These are phyloP conservation scores for Podaxis sp. DNA, from an alignment of 768 basidiomycete species.

Conservation along the genomic window DNA sequence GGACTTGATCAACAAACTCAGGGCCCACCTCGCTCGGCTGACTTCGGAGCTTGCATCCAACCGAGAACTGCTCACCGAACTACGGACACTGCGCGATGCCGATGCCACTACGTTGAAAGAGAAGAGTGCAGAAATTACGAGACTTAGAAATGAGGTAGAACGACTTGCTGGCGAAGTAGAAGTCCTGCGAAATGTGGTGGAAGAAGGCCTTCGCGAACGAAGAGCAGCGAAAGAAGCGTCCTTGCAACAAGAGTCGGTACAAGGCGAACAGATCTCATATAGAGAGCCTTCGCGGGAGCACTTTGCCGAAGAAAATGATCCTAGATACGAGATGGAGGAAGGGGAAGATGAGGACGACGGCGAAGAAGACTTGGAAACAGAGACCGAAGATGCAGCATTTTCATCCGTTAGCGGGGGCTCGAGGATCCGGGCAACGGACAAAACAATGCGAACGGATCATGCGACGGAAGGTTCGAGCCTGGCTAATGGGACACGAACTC, in stretches of 20 bases:
- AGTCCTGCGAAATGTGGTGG: slow-evolving; percentile 81
- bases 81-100: slow-evolving; percentile 59
- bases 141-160: slow-evolving; percentile 75
- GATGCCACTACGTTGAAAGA: slow-evolving; percentile 57
- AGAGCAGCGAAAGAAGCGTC: slow-evolving; percentile 48
- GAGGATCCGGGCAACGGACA: slow-evolving; percentile 27
- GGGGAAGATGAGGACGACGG: slow-evolving; percentile 25
- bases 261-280: slow-evolving; percentile 25
- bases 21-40: slow-evolving; percentile 72
- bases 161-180: slow-evolving; percentile 82
- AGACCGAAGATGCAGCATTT: slow-evolving; percentile 2
- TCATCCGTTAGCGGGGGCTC: not conserved
- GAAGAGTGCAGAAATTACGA: slow-evolving; percentile 65
- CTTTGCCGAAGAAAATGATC: slow-evolving; percentile 20
- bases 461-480: slow-evolving; percentile 46
- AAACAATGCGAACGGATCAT: slow-evolving; percentile 51
- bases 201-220: slow-evolving; percentile 80
- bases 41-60: slow-evolving; percentile 80
- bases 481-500: slow-evolving; percentile 14
- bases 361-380: slow-evolving; percentile 31
- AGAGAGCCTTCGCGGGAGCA: slow-evolving; percentile 18
- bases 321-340: slow-evolving; percentile 20
- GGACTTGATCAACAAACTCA: slow-evolving; percentile 70
- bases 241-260: slow-evolving; percentile 26
- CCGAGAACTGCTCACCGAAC: slow-evolving; percentile 63